Percentiles rank a stretch among this genome's conserved stretches.
These are phyloP conservation scores for Fennellomyces sp. DNA, from an alignment of 371 early-diverging fungal genomes.

Conservation along the genomic window DNA sequence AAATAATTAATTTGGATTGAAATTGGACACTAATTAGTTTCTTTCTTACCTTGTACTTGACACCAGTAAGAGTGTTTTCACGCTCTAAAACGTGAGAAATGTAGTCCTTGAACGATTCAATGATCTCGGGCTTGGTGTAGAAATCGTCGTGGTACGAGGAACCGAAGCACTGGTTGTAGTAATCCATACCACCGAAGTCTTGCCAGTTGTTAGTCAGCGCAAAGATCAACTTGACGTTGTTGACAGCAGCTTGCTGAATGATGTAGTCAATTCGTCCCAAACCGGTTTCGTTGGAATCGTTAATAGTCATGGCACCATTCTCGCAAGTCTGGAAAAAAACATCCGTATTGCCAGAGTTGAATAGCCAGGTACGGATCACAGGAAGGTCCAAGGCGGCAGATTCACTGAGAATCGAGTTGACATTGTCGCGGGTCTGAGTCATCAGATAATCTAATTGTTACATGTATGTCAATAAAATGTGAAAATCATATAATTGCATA, in stretches of 20 bases:
- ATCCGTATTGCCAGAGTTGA: not conserved
- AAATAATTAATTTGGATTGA: not conserved
- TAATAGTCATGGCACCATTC: not conserved
- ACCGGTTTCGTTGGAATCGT: slow-evolving; percentile 4
- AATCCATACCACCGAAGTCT: slow-evolving; percentile 13
- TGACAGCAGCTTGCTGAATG: slow-evolving; percentile 1
- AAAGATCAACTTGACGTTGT: slow-evolving; percentile 12
- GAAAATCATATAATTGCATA: no score
- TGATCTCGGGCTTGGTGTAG: slow-evolving; percentile 4
- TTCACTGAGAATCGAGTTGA: not conserved
- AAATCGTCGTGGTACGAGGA: slow-evolving; percentile 7
- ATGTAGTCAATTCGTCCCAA: slow-evolving; percentile 13
- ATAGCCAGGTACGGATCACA: slow-evolving; percentile 13
- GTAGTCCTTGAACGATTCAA: slow-evolving; percentile 2
- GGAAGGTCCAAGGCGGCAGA: not conserved
- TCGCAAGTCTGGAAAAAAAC: slow-evolving; percentile 8
- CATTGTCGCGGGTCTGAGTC: not conserved
- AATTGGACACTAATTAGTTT: not conserved
- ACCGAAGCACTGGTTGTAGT: slow-evolving; percentile 4
- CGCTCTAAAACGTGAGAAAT: slow-evolving; percentile 6
- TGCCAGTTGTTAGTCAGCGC: slow-evolving; percentile 10
- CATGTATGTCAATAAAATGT: no score
- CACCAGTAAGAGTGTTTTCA: slow-evolving; percentile 2
- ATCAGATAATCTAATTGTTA: slow-evolving; percentile 6
- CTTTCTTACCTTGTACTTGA: slow-evolving; percentile 1